Conservation (phyloP, 805 yeast species). For the Metschnikowia lochheadii region DNA sequence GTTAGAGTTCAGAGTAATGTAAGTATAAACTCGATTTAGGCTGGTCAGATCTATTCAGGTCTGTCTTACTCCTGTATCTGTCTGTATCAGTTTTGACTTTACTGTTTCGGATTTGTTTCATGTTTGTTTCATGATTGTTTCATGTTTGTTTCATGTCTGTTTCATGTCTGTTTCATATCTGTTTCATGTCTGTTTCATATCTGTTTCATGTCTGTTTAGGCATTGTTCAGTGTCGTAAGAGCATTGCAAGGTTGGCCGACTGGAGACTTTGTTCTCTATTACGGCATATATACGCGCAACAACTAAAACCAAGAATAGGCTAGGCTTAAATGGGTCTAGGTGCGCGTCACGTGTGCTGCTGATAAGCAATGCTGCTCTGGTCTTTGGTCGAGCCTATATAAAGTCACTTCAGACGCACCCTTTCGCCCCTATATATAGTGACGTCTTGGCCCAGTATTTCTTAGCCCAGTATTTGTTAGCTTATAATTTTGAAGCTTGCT, state of each 20-base stretch:
- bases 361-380: neutral
- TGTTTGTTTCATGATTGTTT: too few species aligned
- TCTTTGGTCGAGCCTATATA: neutral
- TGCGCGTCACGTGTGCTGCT: neutral
- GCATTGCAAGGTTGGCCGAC: neutral
- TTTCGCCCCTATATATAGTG: neutral
- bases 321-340: neutral
- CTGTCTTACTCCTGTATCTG: too few species aligned
- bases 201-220: too few species aligned
- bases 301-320: neutral
- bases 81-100: too few species aligned
- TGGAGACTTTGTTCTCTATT: neutral
- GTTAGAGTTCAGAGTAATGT: too few species aligned
- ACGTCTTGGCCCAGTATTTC: neutral
- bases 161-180: too few species aligned
- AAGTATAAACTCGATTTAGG: too few species aligned
- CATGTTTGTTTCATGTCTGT: too few species aligned
- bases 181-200: too few species aligned
- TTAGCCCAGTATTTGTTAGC: too few species aligned
- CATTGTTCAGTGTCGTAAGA: neutral
- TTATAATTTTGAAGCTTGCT: neutral
- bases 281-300: neutral
- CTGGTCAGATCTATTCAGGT: too few species aligned
- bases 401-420: neutral
- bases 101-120: too few species aligned